Evolutionary conservation across 1,284 basidiomycete genomes (phyloP).

Genomic region (Apiotrichum brassicae): DNA sequence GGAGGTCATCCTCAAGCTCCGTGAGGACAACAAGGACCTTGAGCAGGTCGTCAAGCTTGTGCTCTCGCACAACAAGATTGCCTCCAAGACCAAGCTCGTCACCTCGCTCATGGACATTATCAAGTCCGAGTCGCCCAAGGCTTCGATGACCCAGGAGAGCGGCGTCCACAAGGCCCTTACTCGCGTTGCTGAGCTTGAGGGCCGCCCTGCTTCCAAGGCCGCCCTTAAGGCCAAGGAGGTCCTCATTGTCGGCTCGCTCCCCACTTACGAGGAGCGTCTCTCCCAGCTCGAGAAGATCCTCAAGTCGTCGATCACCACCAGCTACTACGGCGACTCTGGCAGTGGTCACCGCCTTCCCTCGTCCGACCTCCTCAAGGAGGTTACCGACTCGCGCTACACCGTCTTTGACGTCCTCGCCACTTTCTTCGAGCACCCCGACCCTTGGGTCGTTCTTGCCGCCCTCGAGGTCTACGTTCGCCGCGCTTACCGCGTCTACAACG

Average conservation of each 20-base stretch:
- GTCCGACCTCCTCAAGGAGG: conserved; percentile 78
- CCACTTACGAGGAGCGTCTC: conserved; percentile 89
- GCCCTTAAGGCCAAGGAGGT: conserved; percentile 96
- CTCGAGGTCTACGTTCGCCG: conserved; percentile 89
- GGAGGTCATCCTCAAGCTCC: conserved; percentile 79
- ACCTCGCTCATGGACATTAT: conserved; percentile 80
- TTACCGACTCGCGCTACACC: conserved; percentile 92
- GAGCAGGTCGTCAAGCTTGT: conserved; percentile 83
- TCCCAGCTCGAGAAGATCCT: conserved; percentile 92
- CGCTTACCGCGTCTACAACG: conserved; percentile 90
- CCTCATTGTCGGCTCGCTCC: conserved; percentile 90
- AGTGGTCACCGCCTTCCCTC: conserved; percentile 64
- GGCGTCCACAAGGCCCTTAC: conserved; percentile 39
- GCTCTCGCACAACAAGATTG: conserved; percentile 90
- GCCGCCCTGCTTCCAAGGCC: conserved; percentile 75
- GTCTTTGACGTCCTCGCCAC: conserved; percentile 95
- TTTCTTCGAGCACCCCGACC: conserved; percentile 85
- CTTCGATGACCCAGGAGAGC: conserved; percentile 52
- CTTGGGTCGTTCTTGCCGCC: conserved; percentile 80
- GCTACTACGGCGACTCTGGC: conserved; percentile 83
- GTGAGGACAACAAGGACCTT: conserved; percentile 88
- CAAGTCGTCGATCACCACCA: conserved; percentile 76
- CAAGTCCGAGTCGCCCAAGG: conserved; percentile 69
- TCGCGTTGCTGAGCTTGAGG: conserved; percentile 63
- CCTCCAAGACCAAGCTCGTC: conserved; percentile 84